Base-by-base conservation (phyloP, 345 rosid species). In the Triadica sebifera region DNA sequence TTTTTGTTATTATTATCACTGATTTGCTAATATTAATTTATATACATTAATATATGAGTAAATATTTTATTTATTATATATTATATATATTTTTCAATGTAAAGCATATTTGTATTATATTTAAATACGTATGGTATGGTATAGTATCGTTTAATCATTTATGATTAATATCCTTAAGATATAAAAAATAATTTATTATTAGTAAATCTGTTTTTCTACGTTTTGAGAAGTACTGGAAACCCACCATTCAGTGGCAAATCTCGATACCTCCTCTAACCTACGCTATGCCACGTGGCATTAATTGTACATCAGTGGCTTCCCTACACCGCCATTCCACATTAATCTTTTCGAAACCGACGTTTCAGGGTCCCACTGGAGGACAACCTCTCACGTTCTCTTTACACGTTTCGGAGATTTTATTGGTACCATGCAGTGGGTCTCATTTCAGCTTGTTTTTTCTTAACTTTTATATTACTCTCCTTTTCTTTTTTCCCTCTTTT, bases 381-480 rank as follows among this genome's bases (percentile, higher is more conserved):
- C 74, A 79, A 4, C 59, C 47, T 5, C 37, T 71, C 75, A 78
- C 70, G 74, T 25, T 58, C 45, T 24, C n/a, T 15, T 4, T 67
- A 39, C 85, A 81, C 86, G 84, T 74, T 76, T 47, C 83, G 8
- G 0, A 0, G 0, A 2, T 24, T 17, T 34, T 41, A 73, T 77
- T 19, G 80, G 65, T 38, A 22, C 24, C 61, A 53, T 37, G 45
- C 46, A 38, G n/a, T 50, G 25, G 46, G 3, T 17, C 22, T 45
- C 7, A 4, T 0, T 24, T 16, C 45, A 57, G n/a, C 53, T 51
- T 51, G 38, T n/a, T 25, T 82, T 17, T 19, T 16, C 80, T 50
- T 55, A 0, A n/a, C 45, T 61, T 80, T 70, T 58, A 62, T 13
- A 58, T 41, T 62, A n/a, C 17, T 17, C n/a, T 17, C 4, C 59